Conservation (phyloP, 176 grass and related monocot genomes). For the Aegilops tauschii region DNA sequence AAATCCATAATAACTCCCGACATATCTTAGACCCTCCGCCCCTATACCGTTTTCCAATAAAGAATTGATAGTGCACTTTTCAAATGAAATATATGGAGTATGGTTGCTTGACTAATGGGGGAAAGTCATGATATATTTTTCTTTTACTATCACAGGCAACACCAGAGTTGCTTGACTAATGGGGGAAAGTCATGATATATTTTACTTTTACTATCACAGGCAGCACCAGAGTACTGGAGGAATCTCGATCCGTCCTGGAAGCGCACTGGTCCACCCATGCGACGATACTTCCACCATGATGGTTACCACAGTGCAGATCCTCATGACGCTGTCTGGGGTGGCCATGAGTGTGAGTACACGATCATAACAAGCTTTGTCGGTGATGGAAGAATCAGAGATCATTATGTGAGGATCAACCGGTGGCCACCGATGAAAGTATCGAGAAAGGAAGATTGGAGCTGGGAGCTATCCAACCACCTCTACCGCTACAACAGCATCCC, state of each 20-base stretch:
- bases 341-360: constrained; percentile 81
- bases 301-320: constrained; percentile 73
- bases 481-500: constrained; percentile 73
- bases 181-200: no score
- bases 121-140: not conserved
- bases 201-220: constrained; percentile 23
- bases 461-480: constrained; percentile 77
- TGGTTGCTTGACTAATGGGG: not conserved
- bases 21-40: not conserved
- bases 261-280: constrained; percentile 75
- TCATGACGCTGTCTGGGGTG: constrained; percentile 72
- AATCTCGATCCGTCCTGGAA: constrained; percentile 87
- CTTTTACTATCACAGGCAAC: no score
- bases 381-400: constrained; percentile 60
- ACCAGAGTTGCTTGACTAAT: not conserved
- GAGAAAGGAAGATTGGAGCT: constrained; percentile 80
- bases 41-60: no score
- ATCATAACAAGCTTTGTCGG: constrained; percentile 74
- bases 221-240: constrained; percentile 88
- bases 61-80: not conserved
- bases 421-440: constrained; percentile 72
- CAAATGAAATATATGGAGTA: not conserved
- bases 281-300: constrained; percentile 75
- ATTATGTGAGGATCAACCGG: constrained; percentile 83
- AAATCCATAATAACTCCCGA: not conserved